These are phyloP conservation scores for Trichocladium uniseriatum DNA, from an alignment of 495 filamentous ascomycete species.

Conservation along the genomic window DNA sequence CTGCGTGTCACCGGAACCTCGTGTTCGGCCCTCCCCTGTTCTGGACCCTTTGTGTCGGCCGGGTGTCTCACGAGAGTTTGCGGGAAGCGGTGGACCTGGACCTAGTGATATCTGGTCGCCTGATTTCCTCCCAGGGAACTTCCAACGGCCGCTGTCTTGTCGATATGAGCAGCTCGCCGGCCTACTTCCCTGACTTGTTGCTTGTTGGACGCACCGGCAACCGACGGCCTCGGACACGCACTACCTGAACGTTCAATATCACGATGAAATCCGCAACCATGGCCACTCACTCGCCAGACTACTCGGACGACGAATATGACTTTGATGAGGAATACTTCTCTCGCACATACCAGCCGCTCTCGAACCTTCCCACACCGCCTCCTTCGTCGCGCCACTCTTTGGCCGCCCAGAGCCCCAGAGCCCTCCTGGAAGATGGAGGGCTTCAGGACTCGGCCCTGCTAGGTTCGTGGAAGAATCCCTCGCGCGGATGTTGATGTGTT, in stretches of 20 bases:
- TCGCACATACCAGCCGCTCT: conserved; percentile 49
- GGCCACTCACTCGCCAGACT: conserved; percentile 19
- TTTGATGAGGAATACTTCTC: conserved; percentile 48
- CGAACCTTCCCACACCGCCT: conserved; percentile 52
- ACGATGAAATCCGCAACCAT: conserved; percentile 10
- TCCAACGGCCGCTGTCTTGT: conserved; percentile 6
- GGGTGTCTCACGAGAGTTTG: conserved; percentile 1
- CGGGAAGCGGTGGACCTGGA: neutral
- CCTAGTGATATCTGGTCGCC: conserved; percentile 8
- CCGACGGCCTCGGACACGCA: conserved; percentile 14
- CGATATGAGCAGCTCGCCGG: conserved; percentile 30
- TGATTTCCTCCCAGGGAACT: conserved; percentile 4
- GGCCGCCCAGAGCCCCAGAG: conserved; percentile 30
- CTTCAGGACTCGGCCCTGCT: conserved; percentile 33
- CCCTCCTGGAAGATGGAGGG: conserved; percentile 36
- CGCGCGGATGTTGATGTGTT: neutral
- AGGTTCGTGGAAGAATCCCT: conserved; percentile 28
- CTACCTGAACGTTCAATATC: conserved; percentile 14
- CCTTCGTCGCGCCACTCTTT: conserved; percentile 38
- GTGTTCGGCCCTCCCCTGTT: conserved; percentile 14
- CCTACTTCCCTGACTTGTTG: conserved; percentile 24
- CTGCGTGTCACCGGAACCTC: conserved; percentile 23
- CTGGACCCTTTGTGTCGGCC: neutral
- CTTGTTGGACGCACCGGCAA: conserved; percentile 25
- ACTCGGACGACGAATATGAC: conserved; percentile 39